Conservation (phyloP, 1,284 basidiomycete genomes). For the Taiwanofungus camphoratus region DNA sequence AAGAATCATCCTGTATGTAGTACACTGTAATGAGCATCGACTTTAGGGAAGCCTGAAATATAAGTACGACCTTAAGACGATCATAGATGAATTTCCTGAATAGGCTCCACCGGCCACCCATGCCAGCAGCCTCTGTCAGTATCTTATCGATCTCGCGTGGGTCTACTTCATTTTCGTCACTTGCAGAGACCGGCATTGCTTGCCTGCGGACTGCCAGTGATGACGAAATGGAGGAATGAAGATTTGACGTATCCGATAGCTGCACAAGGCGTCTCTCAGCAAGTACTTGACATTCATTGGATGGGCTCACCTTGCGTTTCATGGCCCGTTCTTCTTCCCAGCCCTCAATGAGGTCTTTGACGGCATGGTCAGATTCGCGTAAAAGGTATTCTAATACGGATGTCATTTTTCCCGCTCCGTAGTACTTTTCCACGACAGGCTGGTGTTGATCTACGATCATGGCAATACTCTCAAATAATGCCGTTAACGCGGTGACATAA, state of each 20-base stretch:
- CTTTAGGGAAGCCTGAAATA: neutral
- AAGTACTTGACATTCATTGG: neutral
- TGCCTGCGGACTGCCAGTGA: conserved; percentile 34
- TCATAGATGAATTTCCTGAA: conserved; percentile 86
- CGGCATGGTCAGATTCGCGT: conserved; percentile 83
- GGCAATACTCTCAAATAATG: conserved; percentile 92
- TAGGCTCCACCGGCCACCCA: conserved; percentile 88
- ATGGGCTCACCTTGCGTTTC: conserved; percentile 55
- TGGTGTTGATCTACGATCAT: conserved; percentile 97
- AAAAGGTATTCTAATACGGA: conserved; percentile 75
- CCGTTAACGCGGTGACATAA: conserved; percentile 82
- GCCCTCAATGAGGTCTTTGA: conserved; percentile 68
- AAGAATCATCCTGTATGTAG: conserved; percentile 12
- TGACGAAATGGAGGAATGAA: conserved; percentile 8
- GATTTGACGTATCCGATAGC: conserved; percentile 27
- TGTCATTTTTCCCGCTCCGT: conserved; percentile 83
- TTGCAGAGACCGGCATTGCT: conserved; percentile 25
- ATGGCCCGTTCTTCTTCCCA: conserved; percentile 89
- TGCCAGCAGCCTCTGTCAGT: conserved; percentile 80
- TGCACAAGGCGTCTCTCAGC: conserved; percentile 13
- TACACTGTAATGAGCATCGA: neutral
- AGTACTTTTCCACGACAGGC: conserved; percentile 96
- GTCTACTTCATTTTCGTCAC: conserved; percentile 71
- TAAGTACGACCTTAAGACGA: conserved; percentile 48
- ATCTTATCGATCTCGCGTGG: conserved; percentile 88